Evolutionary conservation across 176 grass and related monocot species (phyloP), one percentile per base, ranked within the genome.

Genomic region (Coix lacrymajobi): DNA sequence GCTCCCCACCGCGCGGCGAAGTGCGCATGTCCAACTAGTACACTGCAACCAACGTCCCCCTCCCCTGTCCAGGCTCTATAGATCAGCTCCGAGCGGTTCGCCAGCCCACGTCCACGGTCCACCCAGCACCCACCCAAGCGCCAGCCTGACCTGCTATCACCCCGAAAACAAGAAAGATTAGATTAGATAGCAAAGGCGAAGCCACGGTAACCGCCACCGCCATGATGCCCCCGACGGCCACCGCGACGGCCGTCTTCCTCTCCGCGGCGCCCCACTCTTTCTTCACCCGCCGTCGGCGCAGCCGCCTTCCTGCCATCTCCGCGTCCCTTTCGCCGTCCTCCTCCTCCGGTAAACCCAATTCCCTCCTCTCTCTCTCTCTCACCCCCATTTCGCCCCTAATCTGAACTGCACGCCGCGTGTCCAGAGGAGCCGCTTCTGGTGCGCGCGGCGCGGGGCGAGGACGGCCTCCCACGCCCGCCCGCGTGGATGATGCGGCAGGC

Each of bases 401-500:
- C 73, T 79, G 88, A 86, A 31, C 46, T 13, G 26, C 79, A n/a
- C 44, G n/a, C 31, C 29, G 29, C 77, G 22, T 29, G 3, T 15
- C 32, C 81, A 98, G 91, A 95, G 72, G 96, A 98, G 24, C 93
- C 93, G 34, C 79, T 98, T 44, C 85, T 98, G 76, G 73, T 98
- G 52, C 92, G 88, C 66, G 93, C 93, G 25, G 93, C 96, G 52
- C 91, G 77, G 90, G 96, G 93, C 11, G 87, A 93, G 82, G 39
- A 84, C 7, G 81, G 84, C 12, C 88, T 93, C 33, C 76, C 71
- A 56, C 82, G 96, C 34, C 93, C 96, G 17, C 96, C 96, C 37
- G 91, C 96, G 40, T 98, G 96, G 96, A 98, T 98, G 96, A 95
- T 98, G 96, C 87, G 96, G 81, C 96, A 98, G 90, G 96, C 96